Percentiles rank a stretch among this genome's conserved stretches.
These are phyloP conservation scores for Globisporangium cylindrosporum DNA, from an alignment of 352 stramenopile species.

Conservation along the genomic window DNA sequence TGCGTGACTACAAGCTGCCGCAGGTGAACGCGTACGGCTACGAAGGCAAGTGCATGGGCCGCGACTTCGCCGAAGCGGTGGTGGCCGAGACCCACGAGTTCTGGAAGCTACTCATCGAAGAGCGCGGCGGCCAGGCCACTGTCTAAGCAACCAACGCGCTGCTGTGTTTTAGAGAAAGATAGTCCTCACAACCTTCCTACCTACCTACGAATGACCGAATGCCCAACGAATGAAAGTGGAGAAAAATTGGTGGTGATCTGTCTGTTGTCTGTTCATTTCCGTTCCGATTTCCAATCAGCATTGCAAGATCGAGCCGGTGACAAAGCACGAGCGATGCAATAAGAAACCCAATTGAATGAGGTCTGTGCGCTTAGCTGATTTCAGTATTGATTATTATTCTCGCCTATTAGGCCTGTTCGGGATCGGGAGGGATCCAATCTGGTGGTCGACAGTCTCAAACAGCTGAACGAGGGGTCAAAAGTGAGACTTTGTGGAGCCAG, in stretches of 20 bases:
- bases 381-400: not conserved
- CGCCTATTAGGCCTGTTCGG: not conserved
- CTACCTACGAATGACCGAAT: not conserved
- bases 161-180: constrained; percentile 6
- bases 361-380: not conserved
- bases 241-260: not conserved
- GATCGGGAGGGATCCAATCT: too few species aligned
- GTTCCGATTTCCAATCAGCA: not conserved
- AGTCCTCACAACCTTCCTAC: not conserved
- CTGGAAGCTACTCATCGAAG: constrained; percentile 88
- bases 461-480: not conserved
- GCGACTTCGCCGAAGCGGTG: constrained; percentile 85
- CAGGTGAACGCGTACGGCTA: constrained; percentile 99
- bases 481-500: not conserved
- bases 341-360: not conserved
- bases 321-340: not conserved
- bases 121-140: constrained; percentile 75
- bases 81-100: constrained; percentile 88
- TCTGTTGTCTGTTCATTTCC: not conserved
- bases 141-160: constrained; percentile 39
- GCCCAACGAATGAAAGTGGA: not conserved
- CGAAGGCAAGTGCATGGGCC: constrained; percentile 94
- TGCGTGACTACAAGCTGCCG: constrained; percentile 99
- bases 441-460: not conserved
- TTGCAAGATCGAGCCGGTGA: not conserved